Base-by-base conservation (phyloP, 148 eudicot genomes). In the Chenopodium quinoa region DNA sequence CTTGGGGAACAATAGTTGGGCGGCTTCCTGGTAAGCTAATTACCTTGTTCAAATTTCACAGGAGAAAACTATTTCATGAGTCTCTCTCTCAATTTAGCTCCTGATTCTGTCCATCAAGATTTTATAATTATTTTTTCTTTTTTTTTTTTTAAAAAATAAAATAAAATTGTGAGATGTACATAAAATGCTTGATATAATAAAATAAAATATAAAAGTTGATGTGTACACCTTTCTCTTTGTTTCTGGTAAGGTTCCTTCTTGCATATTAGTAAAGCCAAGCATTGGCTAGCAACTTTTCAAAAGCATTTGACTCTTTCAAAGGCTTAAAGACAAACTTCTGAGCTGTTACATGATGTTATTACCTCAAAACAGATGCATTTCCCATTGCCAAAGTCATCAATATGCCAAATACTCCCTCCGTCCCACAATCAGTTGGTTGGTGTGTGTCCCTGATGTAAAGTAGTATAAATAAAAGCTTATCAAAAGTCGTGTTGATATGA, bases 1-100 rank as follows among this genome's bases (percentile, higher is more conserved):
- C 99, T 22, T 93, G 99, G 99, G 99, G 99, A 73, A 88, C 89
- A 20, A 75, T 93, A 60, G 84, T 95, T 86, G 94, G 92, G 60
- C 91, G 97, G 73, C 89, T 95, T 77, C 89, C 92, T 72, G 98
- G 98, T 94, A 75, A 90, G 86, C 58, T 82, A 14, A 54, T 76
- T 50, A 13, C n/a, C 50, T 12, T 66, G 40, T 65, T 7, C 77
- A 13, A 62, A 1, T n/a, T 14, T 14, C 48, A n/a, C 13, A 11
- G 31, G 75, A 54, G 54, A 25, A 23, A 32, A n/a, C 25, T 1
- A n/a, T 65, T 25, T 48, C 8, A 27, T 11, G 3, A 20, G 11
- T 65, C 16, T 66, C 17, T 37, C 13, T 46, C n/a, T 27, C 29
- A 7, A 20, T 40, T 71, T 40, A 40, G 9, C 4, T 12, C 54